phyloP scores from a whole-genome alignment of 2,329 filamentous ascomycete genomes.

The Parafenestella ontariensis region DNA sequence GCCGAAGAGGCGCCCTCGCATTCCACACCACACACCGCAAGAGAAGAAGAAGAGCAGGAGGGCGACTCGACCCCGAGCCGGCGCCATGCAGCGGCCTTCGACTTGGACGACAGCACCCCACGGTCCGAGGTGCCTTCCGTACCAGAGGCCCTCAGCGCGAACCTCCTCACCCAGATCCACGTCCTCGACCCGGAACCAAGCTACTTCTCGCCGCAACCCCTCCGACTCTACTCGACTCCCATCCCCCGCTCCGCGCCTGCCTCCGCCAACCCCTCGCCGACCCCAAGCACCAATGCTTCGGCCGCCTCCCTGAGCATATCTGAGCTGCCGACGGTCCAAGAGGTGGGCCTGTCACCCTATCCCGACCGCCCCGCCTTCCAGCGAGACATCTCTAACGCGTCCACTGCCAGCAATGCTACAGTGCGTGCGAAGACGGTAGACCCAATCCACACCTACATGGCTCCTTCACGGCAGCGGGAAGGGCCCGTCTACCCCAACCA shows the following conservation, averaged over 20 bases:
- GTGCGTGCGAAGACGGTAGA: slow-evolving; percentile 47
- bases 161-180: slow-evolving; percentile 25
- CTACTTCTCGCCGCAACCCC: slow-evolving; percentile 51
- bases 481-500: slow-evolving; percentile 57
- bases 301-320: slow-evolving; percentile 29
- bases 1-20: slow-evolving; percentile 13
- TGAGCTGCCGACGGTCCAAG: slow-evolving; percentile 8
- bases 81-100: slow-evolving; percentile 15
- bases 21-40: slow-evolving; percentile 1
- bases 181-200: slow-evolving; percentile 38
- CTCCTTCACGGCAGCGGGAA: slow-evolving; percentile 32
- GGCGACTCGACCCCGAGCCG: slow-evolving; percentile 15
- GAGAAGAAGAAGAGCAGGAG: not conserved
- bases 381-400: slow-evolving; percentile 51
- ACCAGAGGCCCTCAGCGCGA: slow-evolving; percentile 30
- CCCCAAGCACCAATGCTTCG: slow-evolving; percentile 35
- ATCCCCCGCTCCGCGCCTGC: slow-evolving; percentile 37
- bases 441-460: slow-evolving; percentile 24
- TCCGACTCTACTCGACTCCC: slow-evolving; percentile 42
- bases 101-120: slow-evolving; percentile 49
- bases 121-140: slow-evolving; percentile 50
- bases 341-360: slow-evolving; percentile 12
- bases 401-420: slow-evolving; percentile 52
- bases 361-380: slow-evolving; percentile 48
- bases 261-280: slow-evolving; percentile 43